Evolutionary conservation across 2,329 filamentous ascomycete genomes (phyloP), one percentile per base, ranked within the genome.

Genomic region (Sporothrix dimorphospora): DNA sequence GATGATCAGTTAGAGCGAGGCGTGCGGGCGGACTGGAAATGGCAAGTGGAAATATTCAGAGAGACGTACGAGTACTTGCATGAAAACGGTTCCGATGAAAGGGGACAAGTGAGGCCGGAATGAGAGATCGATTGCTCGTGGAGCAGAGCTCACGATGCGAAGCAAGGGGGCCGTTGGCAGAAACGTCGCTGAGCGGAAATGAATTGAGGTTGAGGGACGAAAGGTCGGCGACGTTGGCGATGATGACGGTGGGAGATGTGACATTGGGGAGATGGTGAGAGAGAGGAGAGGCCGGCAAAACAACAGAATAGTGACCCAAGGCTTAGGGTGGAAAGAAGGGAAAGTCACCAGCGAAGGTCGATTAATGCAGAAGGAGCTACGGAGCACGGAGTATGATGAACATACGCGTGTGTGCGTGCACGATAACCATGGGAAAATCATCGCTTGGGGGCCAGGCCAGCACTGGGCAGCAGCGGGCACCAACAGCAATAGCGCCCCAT

Each of bases 401-500:
- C 7, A 42, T 27, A 45, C 34, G 42, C 16, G 45, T n/a, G 45
- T 51, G 38, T 49, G 45, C 45, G 63, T 47, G 45, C 19, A 51
- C 63, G 63, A 34, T n/a, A 67, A 38, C 38, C 63, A 38, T 51
- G 24, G 40, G 38, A 12, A 45, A 61, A 21, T 30, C 57, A 11
- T 24, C n/a, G 27, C 57, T 65, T 47, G 38, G 40, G 61, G 21
- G 38, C 59, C 11, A 45, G 40, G 21, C 38, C n/a, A 27, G 40
- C 24, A 49, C 42, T 67, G 47, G 49, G 66, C 47, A 38, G 30
- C 21, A 30, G 53, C 51, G 67, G 66, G 66, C 67, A 59, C 53
- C 67, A 59, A 34, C 24, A 57, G 14, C 53, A 61, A 70, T 63
- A 49, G 42, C 67, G 51, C 30, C 67, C 47, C 27, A 68, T 30